Percentiles rank a stretch among this genome's conserved stretches.
Evolutionary conservation across 2,329 filamentous ascomycete species (phyloP).

Genomic region (Phialophora tarda): DNA sequence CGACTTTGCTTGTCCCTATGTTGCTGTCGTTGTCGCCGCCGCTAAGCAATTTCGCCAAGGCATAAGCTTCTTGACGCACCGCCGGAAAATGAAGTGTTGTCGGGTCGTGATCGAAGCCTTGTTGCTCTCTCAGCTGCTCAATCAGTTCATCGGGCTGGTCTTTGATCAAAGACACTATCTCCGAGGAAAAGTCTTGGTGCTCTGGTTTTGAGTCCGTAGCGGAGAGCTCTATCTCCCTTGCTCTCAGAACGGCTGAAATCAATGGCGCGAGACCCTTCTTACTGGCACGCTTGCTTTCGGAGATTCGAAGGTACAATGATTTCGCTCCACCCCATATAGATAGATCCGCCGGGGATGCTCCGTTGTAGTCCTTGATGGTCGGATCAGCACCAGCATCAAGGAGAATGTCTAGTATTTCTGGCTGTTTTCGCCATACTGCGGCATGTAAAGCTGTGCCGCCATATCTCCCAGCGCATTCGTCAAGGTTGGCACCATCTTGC

Average conservation of each 20-base stretch:
- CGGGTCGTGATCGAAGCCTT: not conserved
- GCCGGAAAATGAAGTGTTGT: constrained; percentile 1
- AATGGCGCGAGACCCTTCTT: constrained; percentile 1
- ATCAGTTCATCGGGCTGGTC: constrained; percentile 2
- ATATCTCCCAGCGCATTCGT: constrained; percentile 29
- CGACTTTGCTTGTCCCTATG: not conserved
- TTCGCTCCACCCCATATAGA: constrained; percentile 19
- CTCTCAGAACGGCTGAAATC: not conserved
- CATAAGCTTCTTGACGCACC: not conserved
- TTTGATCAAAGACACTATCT: not conserved
- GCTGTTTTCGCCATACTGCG: constrained; percentile 28
- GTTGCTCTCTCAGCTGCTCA: not conserved
- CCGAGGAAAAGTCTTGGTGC: not conserved
- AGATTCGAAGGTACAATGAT: not conserved
- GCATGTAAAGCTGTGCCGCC: constrained; percentile 33
- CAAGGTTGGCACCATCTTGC: constrained; percentile 17
- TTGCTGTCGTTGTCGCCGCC: not conserved
- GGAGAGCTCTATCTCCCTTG: constrained; percentile 14
- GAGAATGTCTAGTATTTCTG: constrained; percentile 25
- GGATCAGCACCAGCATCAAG: constrained; percentile 29
- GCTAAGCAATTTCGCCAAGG: constrained; percentile 1
- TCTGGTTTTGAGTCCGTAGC: not conserved
- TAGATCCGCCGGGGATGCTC: constrained; percentile 21
- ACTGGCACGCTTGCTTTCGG: constrained; percentile 5
- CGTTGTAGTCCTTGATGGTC: constrained; percentile 29